A percentile compares a stretch with the other conserved stretches of the same genome.
These are phyloP conservation scores for Geum urbanum DNA, from an alignment of 306 rosid species.

Conservation along the genomic window DNA sequence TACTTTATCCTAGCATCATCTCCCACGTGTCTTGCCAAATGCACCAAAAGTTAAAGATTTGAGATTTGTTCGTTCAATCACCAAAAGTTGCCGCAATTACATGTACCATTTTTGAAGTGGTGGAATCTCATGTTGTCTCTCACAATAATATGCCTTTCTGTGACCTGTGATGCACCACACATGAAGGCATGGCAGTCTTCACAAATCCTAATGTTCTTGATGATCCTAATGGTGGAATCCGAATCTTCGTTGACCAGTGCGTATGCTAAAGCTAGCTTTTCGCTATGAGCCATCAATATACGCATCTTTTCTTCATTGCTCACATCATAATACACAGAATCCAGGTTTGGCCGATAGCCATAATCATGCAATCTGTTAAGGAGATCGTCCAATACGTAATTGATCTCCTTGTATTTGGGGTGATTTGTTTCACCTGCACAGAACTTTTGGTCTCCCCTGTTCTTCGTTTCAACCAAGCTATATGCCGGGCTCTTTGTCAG, in stretches of 20 bases:
- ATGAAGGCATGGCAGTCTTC: slow-evolving; percentile 72
- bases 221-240: slow-evolving; percentile 57
- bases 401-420: slow-evolving; percentile 49
- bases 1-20: no score
- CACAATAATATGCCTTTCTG: slow-evolving; percentile 63
- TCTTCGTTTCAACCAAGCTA: slow-evolving; percentile 76
- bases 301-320: slow-evolving; percentile 46
- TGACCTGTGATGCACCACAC: slow-evolving; percentile 58
- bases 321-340: slow-evolving; percentile 52
- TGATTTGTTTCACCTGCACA: slow-evolving; percentile 56
- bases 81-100: slow-evolving; percentile 81
- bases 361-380: slow-evolving; percentile 42
- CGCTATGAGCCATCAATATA: slow-evolving; percentile 63
- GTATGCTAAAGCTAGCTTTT: slow-evolving; percentile 72
- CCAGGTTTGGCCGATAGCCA: slow-evolving; percentile 59
- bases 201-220: slow-evolving; percentile 84
- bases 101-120: slow-evolving; percentile 61
- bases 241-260: slow-evolving; percentile 47
- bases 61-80: slow-evolving; percentile 41
- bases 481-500: slow-evolving; percentile 61
- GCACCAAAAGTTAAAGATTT: no score
- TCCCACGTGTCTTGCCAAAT: no score
- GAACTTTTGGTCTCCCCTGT: slow-evolving; percentile 42
- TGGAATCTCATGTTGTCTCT: slow-evolving; percentile 78
- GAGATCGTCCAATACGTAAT: slow-evolving; percentile 52